Evolutionary conservation across 768 basidiomycete species (phyloP), one percentile per base, ranked within the genome.

Genomic region (Psilocybe cubensis): DNA sequence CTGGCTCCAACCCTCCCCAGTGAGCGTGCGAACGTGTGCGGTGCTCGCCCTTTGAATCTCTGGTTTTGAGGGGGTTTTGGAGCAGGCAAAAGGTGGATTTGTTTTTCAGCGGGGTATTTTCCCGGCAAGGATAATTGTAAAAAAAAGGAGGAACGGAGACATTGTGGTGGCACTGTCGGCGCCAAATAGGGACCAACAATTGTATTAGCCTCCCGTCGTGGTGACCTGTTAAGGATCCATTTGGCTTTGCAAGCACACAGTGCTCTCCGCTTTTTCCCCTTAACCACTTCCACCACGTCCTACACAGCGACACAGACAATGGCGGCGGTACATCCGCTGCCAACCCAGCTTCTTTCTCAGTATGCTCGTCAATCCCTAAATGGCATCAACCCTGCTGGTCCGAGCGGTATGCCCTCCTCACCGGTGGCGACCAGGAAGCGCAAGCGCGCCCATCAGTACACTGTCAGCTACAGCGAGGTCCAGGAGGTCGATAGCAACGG

Each of bases 391-490:
- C 57, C 70, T 58, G 68, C 69, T 68, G 80, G 79, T 67, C 83
- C 86, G 69, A 87, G 86, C 66, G 81, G 82, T 64, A 83, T 89
- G 74, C 83, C 85, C 56, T 89, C 89, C 41, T 87, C 91, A 56
- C 84, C 88, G 43, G 77, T 88, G 62, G 76, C 83, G 45, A 84
- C 87, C 61, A 86, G 91, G 79, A 92, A 92, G 76, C 86, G 91
- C 63, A 92, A 92, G 78, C 85, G 91, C 70, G 81, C 87, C 27
- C 87, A 88, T 66, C 88, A 91, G 66, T 90, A 83, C 72, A 88
- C 87, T 21, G 88, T 94, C 73, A 88, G 83, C 77, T 94, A 92
- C 79, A 91, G 88, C 69, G 91, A 94, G 71, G 90, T 92, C 38
- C 87, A 93, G 66, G 92, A 94, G 75, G 82, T 93, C 70, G 92